Conservation (phyloP, 202 grass and related monocot genomes). For the Bolboschoenoplectus hybrid region DNA sequence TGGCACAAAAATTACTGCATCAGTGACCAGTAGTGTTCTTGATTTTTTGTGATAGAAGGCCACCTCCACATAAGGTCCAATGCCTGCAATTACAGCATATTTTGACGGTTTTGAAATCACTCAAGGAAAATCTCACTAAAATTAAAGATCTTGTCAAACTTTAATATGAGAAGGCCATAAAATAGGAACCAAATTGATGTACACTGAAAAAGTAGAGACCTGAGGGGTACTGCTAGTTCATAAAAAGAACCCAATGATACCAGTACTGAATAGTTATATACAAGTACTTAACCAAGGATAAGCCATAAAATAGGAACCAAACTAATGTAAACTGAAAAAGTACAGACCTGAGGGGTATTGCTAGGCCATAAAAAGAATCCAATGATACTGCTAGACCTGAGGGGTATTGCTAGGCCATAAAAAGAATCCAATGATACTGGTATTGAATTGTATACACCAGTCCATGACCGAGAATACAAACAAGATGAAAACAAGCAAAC, state of each 20-base stretch:
- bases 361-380: too few relatives aligned
- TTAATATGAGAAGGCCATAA: neutral
- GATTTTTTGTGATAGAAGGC: constrained; percentile 86
- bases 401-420: neutral
- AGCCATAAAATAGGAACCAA: neutral
- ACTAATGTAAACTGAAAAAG: neutral
- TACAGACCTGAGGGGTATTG: neutral
- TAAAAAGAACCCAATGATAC: too few relatives aligned
- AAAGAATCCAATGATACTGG: neutral
- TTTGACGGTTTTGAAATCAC: neutral
- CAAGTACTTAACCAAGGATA: too few relatives aligned
- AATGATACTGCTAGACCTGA: neutral
- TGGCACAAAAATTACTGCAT: constrained; percentile 93
- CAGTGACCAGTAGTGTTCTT: constrained; percentile 77
- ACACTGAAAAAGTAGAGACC: neutral
- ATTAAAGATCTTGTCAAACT: neutral
- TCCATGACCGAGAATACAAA: neutral
- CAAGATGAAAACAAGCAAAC: neutral
- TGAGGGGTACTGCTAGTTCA: neutral
- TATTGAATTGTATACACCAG: neutral
- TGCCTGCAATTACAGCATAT: constrained; percentile 54
- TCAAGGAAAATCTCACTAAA: neutral
- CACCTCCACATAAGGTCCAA: constrained; percentile 90
- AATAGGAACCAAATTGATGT: neutral
- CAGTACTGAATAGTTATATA: too few relatives aligned